Percentiles rank a stretch among this genome's conserved stretches.
These are phyloP conservation scores for Lentinula raphanica DNA, from an alignment of 768 basidiomycete genomes.

Conservation along the genomic window DNA sequence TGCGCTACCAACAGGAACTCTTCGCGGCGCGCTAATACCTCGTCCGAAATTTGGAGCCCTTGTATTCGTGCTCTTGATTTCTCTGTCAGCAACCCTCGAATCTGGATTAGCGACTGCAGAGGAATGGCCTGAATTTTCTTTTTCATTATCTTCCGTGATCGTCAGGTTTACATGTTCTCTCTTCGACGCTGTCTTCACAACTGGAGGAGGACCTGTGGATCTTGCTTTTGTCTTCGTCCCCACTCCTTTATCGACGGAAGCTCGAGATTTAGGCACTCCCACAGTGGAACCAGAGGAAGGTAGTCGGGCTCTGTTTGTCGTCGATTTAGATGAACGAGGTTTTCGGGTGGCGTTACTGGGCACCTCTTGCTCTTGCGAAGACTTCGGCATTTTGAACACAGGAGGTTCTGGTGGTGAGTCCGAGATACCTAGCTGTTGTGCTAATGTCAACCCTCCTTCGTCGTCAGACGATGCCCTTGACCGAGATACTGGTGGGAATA, in stretches of 20 bases:
- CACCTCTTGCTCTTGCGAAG: constrained; percentile 47
- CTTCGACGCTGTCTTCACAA: not conserved
- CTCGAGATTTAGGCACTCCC: not conserved
- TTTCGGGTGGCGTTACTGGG: constrained; percentile 24
- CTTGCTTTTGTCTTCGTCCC: not conserved
- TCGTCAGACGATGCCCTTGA: not conserved
- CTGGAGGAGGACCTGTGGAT: not conserved
- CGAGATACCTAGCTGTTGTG: constrained; percentile 40
- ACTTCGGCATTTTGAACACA: constrained; percentile 33
- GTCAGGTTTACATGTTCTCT: not conserved
- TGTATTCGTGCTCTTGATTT: not conserved
- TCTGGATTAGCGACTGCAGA: not conserved
- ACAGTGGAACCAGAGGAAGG: not conserved
- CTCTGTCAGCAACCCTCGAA: not conserved
- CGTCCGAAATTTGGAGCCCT: constrained; percentile 27
- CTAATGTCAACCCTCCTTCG: constrained; percentile 30
- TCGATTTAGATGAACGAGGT: constrained; percentile 11
- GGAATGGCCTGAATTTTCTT: not conserved
- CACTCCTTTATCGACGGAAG: not conserved
- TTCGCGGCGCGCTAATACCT: constrained; percentile 47
- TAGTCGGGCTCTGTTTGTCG: constrained; percentile 13
- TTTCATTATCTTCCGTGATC: not conserved
- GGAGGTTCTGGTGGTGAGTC: constrained; percentile 27
- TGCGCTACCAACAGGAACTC: constrained; percentile 62
- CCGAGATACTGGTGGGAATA: constrained; percentile 13